Base-by-base conservation (phyloP, 257 asterid species). In the Misopates orontium region DNA sequence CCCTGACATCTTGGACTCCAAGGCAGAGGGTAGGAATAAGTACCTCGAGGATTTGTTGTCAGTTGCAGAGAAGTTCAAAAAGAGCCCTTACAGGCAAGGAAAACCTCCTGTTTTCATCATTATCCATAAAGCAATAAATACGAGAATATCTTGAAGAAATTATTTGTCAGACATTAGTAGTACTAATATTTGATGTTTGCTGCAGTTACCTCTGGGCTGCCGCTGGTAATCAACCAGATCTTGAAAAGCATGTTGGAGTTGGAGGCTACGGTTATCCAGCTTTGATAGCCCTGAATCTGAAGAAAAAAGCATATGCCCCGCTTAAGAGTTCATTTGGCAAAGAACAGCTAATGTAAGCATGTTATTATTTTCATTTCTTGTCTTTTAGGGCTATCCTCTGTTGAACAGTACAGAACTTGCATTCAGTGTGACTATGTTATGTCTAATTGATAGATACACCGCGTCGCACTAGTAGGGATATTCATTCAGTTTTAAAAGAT, bases 211-310 rank as follows among this genome's bases (percentile, higher is more conserved):
- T 92, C 40, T 92, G 98, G 98, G 89, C 85, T 45, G 93, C 93
- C 60, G 95, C 98, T 0, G 97, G 96, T 63, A 87, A 85, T 78
- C 98, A 92, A 75, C 79, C 87, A 36, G 91, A 87, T 70, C 96
- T 92, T 42, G 98, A 92, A 71, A 85, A 81, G 81, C 86, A 77
- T 25, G 93, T 92, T 0, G 93, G 93, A 47, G 98, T 92, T 41
- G 98, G 98, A 63, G 98, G 98, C 69, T 92, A 92, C 12, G 98
- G 98, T 1, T 92, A 92, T 71, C 98, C 98, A 21, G 97, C 98
- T 68, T 49, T 92, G 73, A 85, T 92, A 60, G 98, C 96, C 54
- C 86, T 92, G 28, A 92, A 85, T 73, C 68, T 87, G 69, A 87
- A 89, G 84, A 92, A 89, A 75, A 86, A 85, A 78, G 96, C 80